Evolutionary conservation across 2,329 filamentous ascomycete genomes (phyloP).

Genomic region (Ceratocystis smalleyi): DNA sequence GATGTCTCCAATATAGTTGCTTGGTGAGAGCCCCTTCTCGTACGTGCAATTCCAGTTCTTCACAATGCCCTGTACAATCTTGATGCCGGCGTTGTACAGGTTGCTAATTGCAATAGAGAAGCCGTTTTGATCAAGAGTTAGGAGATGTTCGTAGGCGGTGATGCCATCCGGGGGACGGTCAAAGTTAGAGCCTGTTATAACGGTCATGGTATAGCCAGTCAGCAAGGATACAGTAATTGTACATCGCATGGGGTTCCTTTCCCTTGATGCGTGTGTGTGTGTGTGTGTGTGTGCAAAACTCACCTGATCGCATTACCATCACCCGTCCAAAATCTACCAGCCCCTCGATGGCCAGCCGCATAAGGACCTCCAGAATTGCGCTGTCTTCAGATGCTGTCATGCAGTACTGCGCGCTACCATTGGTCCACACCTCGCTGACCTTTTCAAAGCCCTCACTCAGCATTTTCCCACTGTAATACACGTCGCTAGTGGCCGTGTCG

Average conservation of each 20-base stretch:
- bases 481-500: conserved; percentile 54
- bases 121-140: conserved; percentile 44
- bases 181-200: conserved; percentile 43
- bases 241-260: neutral
- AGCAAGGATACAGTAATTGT: neutral
- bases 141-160: conserved; percentile 42
- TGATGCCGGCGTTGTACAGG: conserved; percentile 48
- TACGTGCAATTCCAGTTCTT: conserved; percentile 45
- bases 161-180: conserved; percentile 49
- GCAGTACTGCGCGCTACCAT: conserved; percentile 52
- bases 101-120: conserved; percentile 49
- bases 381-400: conserved; percentile 60
- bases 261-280: neutral
- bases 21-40: conserved; percentile 37
- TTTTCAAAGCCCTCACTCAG: conserved; percentile 50
- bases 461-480: conserved; percentile 50
- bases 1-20: conserved; percentile 57
- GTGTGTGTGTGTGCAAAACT: conserved; percentile 8
- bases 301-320: conserved; percentile 50
- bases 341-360: conserved; percentile 41
- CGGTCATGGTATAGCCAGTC: neutral
- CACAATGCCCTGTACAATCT: conserved; percentile 50
- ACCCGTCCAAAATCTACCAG: conserved; percentile 50
- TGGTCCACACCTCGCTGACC: conserved; percentile 48
- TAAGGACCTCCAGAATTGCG: conserved; percentile 48